phyloP scores from a whole-genome alignment of 139 green algal genomes.

The Mychonastes homosphaera region DNA sequence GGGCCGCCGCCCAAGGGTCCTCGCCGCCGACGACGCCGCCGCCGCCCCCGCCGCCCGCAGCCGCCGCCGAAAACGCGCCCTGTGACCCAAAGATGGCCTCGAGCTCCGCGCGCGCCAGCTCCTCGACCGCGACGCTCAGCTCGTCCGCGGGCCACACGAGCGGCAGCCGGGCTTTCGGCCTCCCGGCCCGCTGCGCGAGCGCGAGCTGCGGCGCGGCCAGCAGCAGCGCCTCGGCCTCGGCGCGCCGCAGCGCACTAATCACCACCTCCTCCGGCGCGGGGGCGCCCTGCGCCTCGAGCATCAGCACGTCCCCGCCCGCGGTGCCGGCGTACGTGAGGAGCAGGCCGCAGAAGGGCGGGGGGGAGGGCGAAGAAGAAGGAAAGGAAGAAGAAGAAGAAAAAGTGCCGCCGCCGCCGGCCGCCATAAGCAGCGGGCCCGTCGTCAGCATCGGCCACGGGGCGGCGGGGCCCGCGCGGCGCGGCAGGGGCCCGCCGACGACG shows the following conservation, averaged over 20 bases:
- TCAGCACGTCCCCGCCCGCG: constrained; percentile 22
- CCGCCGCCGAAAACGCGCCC: too few relatives aligned
- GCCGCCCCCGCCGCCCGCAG: neutral
- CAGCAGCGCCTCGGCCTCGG: constrained; percentile 2
- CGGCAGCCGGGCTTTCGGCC: constrained; percentile 1
- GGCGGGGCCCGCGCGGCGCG: neutral
- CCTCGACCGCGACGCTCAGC: neutral
- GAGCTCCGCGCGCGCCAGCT: neutral
- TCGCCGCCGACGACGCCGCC: neutral
- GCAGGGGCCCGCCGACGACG: neutral
- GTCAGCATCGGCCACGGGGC: neutral
- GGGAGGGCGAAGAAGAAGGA: constrained; percentile 4
- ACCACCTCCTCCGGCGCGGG: constrained; percentile 23
- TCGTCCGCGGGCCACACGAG: constrained; percentile 1
- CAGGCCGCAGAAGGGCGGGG: constrained; percentile 8
- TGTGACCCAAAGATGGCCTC: too few relatives aligned
- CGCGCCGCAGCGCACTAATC: constrained; percentile 16
- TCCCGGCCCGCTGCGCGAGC: constrained; percentile 11
- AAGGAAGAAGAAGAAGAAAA: neutral
- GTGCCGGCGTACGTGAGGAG: constrained; percentile 49
- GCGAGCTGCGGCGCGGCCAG: constrained; percentile 24
- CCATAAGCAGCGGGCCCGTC: neutral
- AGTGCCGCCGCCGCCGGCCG: neutral
- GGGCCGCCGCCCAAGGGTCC: constrained; percentile 1
- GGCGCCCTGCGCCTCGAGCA: constrained; percentile 44